A percentile compares a stretch with the other conserved stretches of the same genome.
These are phyloP conservation scores for Leccinum obscurum DNA, from an alignment of 768 basidiomycete species.

Conservation along the genomic window DNA sequence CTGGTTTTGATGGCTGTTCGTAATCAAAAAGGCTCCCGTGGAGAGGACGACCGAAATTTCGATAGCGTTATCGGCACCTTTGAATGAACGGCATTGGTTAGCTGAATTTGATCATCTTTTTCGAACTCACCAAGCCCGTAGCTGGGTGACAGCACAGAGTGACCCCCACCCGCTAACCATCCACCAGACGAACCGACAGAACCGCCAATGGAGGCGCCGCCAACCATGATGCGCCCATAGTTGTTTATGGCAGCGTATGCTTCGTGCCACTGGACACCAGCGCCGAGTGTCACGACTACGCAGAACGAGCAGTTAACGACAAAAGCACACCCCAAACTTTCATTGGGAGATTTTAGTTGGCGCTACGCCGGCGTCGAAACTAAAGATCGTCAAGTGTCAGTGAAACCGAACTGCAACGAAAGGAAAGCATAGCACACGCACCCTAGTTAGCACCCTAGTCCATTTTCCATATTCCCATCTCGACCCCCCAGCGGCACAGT, in stretches of 20 bases:
- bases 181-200: slow-evolving; percentile 52
- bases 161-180: slow-evolving; percentile 52
- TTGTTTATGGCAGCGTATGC: slow-evolving; percentile 43
- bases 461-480: no score
- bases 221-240: slow-evolving; percentile 43
- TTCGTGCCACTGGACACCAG: slow-evolving; percentile 51
- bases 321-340: not conserved
- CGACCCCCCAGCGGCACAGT: no score
- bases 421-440: no score
- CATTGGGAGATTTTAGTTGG: slow-evolving; percentile 5
- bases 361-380: no score
- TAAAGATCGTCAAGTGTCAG: no score
- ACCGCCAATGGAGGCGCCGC: slow-evolving; percentile 40
- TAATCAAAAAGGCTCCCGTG: slow-evolving; percentile 38
- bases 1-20: slow-evolving; percentile 41
- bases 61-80: slow-evolving; percentile 51
- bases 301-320: slow-evolving; percentile 17
- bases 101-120: not conserved
- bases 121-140: slow-evolving; percentile 43
- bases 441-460: no score
- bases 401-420: no score
- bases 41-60: slow-evolving; percentile 46
- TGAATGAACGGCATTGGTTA: not conserved
- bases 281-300: slow-evolving; percentile 34
- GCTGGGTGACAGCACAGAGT: slow-evolving; percentile 40